phyloP scores from a whole-genome alignment of 2,329 filamentous ascomycete species.

The Lecanoromycetidae sp. region DNA sequence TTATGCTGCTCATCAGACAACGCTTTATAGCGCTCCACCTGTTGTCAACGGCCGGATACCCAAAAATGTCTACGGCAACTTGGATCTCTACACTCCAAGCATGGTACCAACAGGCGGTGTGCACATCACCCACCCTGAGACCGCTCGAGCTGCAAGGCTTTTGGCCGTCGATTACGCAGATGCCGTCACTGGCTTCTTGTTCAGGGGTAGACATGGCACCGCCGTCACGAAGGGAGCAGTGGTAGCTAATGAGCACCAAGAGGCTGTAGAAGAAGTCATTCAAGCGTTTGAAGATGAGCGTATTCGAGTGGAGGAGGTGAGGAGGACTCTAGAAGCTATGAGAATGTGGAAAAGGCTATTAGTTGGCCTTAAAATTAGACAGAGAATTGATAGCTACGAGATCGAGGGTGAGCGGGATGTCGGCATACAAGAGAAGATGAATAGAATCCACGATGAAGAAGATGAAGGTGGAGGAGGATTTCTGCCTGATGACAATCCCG shows the following conservation, averaged over 20 bases:
- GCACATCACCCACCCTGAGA: constrained; percentile 46
- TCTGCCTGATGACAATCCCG: constrained; percentile 26
- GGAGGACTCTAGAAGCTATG: constrained; percentile 38
- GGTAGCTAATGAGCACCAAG: constrained; percentile 57
- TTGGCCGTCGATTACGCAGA: constrained; percentile 77
- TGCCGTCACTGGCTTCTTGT: constrained; percentile 80
- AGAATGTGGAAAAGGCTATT: constrained; percentile 49
- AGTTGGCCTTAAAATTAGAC: constrained; percentile 54
- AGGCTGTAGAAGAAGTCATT: constrained; percentile 60
- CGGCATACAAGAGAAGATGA: constrained; percentile 21
- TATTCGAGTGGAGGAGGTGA: constrained; percentile 49
- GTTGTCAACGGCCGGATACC: constrained; percentile 61
- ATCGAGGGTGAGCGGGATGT: constrained; percentile 22
- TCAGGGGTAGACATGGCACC: constrained; percentile 74
- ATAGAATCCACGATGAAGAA: constrained; percentile 18
- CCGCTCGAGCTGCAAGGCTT: constrained; percentile 59
- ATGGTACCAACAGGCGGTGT: constrained; percentile 51
- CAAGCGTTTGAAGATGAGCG: constrained; percentile 54
- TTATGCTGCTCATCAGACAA: constrained; percentile 49
- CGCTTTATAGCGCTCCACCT: constrained; percentile 50
- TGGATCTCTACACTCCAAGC: constrained; percentile 51
- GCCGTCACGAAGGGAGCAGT: constrained; percentile 70
- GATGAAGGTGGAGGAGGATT: constrained; percentile 32
- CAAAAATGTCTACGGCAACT: constrained; percentile 49
- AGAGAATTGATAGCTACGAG: constrained; percentile 53